A percentile compares a stretch with the other conserved stretches of the same genome.
phyloP scores from a whole-genome alignment of 169 alveolate genomes.

The Sarcocystis neurona region DNA sequence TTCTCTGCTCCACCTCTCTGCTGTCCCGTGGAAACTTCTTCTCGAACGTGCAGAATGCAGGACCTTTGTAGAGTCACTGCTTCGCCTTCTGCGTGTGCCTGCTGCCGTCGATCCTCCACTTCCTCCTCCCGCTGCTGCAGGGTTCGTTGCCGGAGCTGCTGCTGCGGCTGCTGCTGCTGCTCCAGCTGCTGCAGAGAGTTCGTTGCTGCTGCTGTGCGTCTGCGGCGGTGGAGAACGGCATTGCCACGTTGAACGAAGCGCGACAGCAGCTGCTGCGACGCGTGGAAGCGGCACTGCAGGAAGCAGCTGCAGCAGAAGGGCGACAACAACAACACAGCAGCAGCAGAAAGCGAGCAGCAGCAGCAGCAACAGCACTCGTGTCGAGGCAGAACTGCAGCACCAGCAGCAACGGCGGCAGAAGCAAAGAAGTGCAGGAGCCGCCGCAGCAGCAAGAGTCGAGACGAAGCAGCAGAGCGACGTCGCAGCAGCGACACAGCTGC shows the following conservation, averaged over 20 bases:
- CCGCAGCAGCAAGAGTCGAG: background rate
- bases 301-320: constrained; percentile 36
- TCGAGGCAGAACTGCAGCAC: too few relatives aligned
- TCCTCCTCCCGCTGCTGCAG: background rate
- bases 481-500: too few relatives aligned
- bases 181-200: background rate
- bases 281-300: constrained; percentile 45
- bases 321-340: background rate
- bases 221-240: constrained; percentile 1
- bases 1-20: background rate
- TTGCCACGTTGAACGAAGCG: constrained; percentile 47
- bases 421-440: too few relatives aligned
- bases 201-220: constrained; percentile 9
- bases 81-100: background rate
- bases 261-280: constrained; percentile 35
- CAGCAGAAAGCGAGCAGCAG: constrained; percentile 29
- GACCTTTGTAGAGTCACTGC: too few relatives aligned
- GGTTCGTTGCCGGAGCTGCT: background rate
- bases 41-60: too few relatives aligned
- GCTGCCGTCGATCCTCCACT: background rate
- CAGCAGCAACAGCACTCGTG: background rate
- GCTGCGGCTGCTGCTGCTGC: background rate
- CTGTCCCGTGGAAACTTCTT: too few relatives aligned
- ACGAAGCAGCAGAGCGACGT: too few relatives aligned
- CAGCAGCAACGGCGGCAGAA: background rate